These are phyloP conservation scores for Schwanniomyces polymorphus DNA, from an alignment of 805 yeast genomes.

Conservation along the genomic window DNA sequence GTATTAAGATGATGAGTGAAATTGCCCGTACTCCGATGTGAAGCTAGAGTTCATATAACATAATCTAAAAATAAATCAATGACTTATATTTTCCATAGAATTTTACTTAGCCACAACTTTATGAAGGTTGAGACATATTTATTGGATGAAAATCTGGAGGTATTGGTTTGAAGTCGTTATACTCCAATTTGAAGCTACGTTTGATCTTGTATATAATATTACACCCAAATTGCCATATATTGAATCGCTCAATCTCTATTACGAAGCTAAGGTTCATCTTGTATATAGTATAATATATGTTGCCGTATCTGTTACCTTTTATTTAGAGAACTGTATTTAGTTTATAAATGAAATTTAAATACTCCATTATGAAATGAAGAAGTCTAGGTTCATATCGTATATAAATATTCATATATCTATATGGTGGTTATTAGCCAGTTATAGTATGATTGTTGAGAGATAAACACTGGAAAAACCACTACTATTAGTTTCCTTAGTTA, in stretches of 20 bases:
- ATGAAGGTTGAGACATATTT: background rate
- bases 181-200: slow-evolving; percentile 8
- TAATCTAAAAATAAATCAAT: too few relatives aligned
- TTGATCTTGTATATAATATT: background rate
- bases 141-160: too few relatives aligned
- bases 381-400: too few relatives aligned
- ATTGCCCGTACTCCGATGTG: slow-evolving; percentile 30
- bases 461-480: background rate
- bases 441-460: background rate
- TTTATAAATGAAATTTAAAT: too few relatives aligned
- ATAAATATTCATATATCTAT: too few relatives aligned
- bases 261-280: slow-evolving; percentile 6
- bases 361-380: too few relatives aligned
- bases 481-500: too few relatives aligned
- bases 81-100: background rate
- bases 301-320: too few relatives aligned
- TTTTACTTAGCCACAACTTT: background rate
- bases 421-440: too few relatives aligned
- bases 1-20: slow-evolving; percentile 72
- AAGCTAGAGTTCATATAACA: slow-evolving; percentile 8
- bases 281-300: too few relatives aligned
- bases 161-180: slow-evolving; percentile 49
- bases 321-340: too few relatives aligned
- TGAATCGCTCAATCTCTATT: too few relatives aligned
- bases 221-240: background rate